Evolutionary conservation across 495 filamentous ascomycete genomes (phyloP), one percentile per base, ranked within the genome.

Genomic region (Penicillium robsamsonii): DNA sequence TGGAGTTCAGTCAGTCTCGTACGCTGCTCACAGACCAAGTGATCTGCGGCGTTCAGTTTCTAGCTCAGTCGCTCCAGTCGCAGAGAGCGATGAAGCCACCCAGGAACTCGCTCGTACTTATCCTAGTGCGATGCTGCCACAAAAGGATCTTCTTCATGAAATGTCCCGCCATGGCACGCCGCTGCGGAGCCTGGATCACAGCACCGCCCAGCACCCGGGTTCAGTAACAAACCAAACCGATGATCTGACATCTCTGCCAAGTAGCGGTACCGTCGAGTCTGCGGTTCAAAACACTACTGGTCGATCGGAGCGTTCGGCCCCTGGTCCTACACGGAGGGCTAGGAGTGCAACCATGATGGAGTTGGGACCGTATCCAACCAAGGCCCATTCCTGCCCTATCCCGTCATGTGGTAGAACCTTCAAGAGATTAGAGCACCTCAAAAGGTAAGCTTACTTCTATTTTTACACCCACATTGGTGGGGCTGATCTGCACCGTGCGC

Each of bases 301-400:
- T 54, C 78, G 81, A 55, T 75, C 84, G 60, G 84, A 90, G 43
- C 84, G 89, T 30, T 75, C 75, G 45, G 86, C 81, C 59, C 74
- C 78, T 40, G 87, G 85, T 59, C 91, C 93, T 50, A 84, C 91
- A 57, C 88, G 94, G 64, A 83, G 95, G 66, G 95, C 94, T 55
- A 84, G 94, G 57, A 97, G 92, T 63, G 94, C 95, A 59, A 97
- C 94, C 9, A 87, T 94, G 76, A 92, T 94, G 89, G 95, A 97
- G 70, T 79, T 96, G 50, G 92, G 91, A 35, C 94, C 94, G 40
- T 98, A 98, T 70, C 92, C 94, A 12, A 90, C 95, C 62, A 98
- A 98, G 70, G 93, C 91, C 10, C 94, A 98, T 71, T 96, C 92
- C 9, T 98, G 94, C 77, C 94, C 94, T n/a, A 98, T 98, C 69